Evolutionary conservation across 2,329 filamentous ascomycete genomes (phyloP).

Genomic region (Colletotrichum orbiculare): DNA sequence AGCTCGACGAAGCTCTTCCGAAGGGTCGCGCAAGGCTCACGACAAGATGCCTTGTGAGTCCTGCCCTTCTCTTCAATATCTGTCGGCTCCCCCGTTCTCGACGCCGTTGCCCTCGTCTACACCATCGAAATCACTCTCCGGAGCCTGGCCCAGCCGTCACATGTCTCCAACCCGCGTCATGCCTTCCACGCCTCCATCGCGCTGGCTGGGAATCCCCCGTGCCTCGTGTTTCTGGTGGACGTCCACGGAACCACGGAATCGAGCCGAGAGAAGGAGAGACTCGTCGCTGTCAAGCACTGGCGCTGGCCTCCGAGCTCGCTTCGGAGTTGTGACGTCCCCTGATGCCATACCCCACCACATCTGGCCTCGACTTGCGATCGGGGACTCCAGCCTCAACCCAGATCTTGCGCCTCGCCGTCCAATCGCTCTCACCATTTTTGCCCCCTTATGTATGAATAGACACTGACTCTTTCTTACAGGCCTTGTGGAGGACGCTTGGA

Average conservation of each 20-base stretch:
- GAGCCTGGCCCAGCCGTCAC: slow-evolving; percentile 24
- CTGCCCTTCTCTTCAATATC: neutral
- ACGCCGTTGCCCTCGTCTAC: slow-evolving; percentile 26
- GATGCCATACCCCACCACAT: neutral
- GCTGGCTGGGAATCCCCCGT: slow-evolving; percentile 9
- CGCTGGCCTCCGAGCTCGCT: neutral
- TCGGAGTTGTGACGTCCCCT: too few species aligned
- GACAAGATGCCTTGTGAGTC: slow-evolving; percentile 42
- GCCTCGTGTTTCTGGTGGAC: neutral
- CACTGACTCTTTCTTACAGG: slow-evolving; percentile 41
- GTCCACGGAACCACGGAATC: too few species aligned
- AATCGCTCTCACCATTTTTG: too few species aligned
- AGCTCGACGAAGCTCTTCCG: slow-evolving; percentile 30
- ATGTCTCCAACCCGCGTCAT: slow-evolving; percentile 36
- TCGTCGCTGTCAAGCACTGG: neutral
- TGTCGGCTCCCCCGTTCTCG: neutral
- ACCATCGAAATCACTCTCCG: slow-evolving; percentile 4
- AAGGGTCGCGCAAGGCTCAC: slow-evolving; percentile 35
- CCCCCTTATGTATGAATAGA: neutral
- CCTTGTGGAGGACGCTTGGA: slow-evolving; percentile 53
- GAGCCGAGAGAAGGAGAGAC: neutral
- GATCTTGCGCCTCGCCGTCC: neutral
- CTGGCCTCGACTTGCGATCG: slow-evolving; percentile 7
- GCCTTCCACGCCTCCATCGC: slow-evolving; percentile 17
- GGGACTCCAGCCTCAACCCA: neutral